These are phyloP conservation scores for Mycena citricolor DNA, from an alignment of 1,284 basidiomycete species.

Conservation along the genomic window DNA sequence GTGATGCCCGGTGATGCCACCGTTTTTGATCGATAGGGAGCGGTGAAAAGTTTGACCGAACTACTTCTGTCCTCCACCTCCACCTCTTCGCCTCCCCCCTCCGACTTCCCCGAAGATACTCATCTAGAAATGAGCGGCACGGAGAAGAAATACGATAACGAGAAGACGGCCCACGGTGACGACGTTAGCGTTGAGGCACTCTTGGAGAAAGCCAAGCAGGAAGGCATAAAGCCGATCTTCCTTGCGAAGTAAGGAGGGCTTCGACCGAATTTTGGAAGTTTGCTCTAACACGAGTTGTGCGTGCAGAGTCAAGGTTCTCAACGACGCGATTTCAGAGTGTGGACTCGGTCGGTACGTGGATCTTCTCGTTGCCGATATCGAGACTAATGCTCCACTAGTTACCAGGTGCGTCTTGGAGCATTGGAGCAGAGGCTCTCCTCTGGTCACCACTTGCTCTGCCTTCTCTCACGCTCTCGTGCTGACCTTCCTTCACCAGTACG, in stretches of 20 bases:
- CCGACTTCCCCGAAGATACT: too few relatives aligned
- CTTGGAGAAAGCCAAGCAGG: conserved; percentile 10
- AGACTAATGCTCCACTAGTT: conserved; percentile 8
- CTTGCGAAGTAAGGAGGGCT: conserved; percentile 16
- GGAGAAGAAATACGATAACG: too few relatives aligned
- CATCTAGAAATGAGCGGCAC: too few relatives aligned
- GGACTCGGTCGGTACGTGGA: conserved; percentile 19
- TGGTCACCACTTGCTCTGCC: too few relatives aligned
- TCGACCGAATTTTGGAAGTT: neutral
- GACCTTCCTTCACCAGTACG: conserved; percentile 9
- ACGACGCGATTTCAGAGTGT: conserved; percentile 19
- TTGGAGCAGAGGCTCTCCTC: neutral
- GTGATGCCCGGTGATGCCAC: too few relatives aligned
- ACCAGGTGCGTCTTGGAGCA: conserved; percentile 13
- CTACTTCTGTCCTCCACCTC: too few relatives aligned
- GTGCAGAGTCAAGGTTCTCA: conserved; percentile 20
- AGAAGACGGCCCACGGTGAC: conserved; percentile 10
- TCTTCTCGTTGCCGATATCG: neutral
- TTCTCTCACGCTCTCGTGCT: conserved; percentile 9
- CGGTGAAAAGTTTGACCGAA: too few relatives aligned
- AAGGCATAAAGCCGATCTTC: conserved; percentile 22
- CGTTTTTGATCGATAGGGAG: too few relatives aligned
- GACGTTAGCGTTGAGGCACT: conserved; percentile 16
- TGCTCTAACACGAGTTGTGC: neutral
- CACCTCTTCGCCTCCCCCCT: too few relatives aligned